Percentiles rank a stretch among this genome's conserved stretches.
Conservation (phyloP, 495 filamentous ascomycete species). For the Penicillium verhagenii region DNA sequence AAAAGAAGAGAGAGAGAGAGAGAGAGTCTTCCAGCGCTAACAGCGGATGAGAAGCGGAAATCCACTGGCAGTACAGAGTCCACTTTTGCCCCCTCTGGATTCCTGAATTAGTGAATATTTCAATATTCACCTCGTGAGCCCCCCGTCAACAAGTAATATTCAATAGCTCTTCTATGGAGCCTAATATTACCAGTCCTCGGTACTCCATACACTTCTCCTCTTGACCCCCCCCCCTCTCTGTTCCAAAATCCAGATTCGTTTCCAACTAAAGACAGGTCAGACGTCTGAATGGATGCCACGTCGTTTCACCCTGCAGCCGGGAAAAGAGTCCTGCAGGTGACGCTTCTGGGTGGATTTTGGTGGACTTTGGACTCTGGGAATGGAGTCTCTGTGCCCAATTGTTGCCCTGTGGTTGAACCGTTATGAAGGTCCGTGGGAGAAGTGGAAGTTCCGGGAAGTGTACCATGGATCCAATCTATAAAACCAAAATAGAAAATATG, state of each 20-base stretch:
- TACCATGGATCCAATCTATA: slow-evolving; percentile 7
- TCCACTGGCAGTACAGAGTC: not conserved
- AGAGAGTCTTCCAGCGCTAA: not conserved
- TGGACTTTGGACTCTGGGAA: not conserved
- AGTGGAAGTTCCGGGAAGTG: not conserved
- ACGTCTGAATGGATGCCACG: slow-evolving; percentile 23
- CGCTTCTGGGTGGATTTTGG: not conserved
- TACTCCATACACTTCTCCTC: too few relatives aligned
- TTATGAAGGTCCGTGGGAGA: slow-evolving; percentile 3
- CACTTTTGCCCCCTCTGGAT: not conserved
- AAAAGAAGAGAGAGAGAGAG: not conserved
- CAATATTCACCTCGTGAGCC: not conserved
- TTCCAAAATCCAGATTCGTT: slow-evolving; percentile 7
- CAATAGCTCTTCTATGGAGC: too few relatives aligned
- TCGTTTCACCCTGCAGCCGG: slow-evolving; percentile 15
- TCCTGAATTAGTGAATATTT: too few relatives aligned
- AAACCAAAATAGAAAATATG: too few relatives aligned
- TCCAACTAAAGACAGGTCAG: slow-evolving; percentile 9
- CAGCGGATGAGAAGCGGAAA: not conserved
- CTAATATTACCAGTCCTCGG: too few relatives aligned
- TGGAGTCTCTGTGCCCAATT: slow-evolving; percentile 6
- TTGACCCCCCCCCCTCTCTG: too few relatives aligned
- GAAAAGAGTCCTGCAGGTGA: slow-evolving; percentile 24
- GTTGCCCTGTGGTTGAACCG: slow-evolving; percentile 6
- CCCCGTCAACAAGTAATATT: not conserved